These are phyloP conservation scores for Wickerhamiella brachini DNA, from an alignment of 805 yeast genomes.

Conservation along the genomic window DNA sequence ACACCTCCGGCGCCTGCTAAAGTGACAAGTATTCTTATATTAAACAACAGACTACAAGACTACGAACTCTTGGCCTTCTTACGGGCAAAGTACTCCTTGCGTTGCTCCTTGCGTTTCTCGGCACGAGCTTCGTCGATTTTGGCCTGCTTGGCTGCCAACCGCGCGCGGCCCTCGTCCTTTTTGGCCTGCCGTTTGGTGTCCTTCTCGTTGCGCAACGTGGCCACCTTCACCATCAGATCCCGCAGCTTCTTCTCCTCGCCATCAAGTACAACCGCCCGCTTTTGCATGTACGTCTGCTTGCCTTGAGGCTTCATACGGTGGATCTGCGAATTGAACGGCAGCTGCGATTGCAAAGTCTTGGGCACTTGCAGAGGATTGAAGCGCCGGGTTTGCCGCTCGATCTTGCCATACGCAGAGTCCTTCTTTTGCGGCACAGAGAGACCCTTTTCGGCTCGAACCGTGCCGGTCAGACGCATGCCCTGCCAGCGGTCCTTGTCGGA, in stretches of 20 bases:
- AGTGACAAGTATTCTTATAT: too few species aligned
- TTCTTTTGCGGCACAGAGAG: constrained; percentile 47
- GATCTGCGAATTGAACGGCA: constrained; percentile 89
- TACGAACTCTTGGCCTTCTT: constrained; percentile 5
- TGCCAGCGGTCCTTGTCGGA: constrained; percentile 75
- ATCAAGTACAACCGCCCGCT: constrained; percentile 85
- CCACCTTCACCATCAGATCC: constrained; percentile 71
- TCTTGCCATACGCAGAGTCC: constrained; percentile 45
- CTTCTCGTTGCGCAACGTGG: constrained; percentile 74
- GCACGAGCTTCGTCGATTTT: constrained; percentile 53
- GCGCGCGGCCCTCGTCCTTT: constrained; percentile 62
- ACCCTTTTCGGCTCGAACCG: constrained; percentile 64
- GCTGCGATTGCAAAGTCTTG: constrained; percentile 50
- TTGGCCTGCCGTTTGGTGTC: constrained; percentile 61
- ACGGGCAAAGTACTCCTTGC: constrained; percentile 60
- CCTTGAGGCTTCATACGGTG: constrained; percentile 73
- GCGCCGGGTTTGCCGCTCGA: constrained; percentile 71
- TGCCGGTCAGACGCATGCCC: constrained; percentile 94
- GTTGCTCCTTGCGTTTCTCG: constrained; percentile 66
- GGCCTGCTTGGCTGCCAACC: constrained; percentile 60
- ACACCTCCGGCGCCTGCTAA: too few species aligned
- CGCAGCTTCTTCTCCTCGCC: constrained; percentile 93
- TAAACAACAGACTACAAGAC: too few species aligned
- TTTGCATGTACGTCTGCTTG: constrained; percentile 64
- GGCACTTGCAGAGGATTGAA: constrained; percentile 88